phyloP scores from a whole-genome alignment of 371 early-diverging fungal genomes.

The Fennellomyces sp. region DNA sequence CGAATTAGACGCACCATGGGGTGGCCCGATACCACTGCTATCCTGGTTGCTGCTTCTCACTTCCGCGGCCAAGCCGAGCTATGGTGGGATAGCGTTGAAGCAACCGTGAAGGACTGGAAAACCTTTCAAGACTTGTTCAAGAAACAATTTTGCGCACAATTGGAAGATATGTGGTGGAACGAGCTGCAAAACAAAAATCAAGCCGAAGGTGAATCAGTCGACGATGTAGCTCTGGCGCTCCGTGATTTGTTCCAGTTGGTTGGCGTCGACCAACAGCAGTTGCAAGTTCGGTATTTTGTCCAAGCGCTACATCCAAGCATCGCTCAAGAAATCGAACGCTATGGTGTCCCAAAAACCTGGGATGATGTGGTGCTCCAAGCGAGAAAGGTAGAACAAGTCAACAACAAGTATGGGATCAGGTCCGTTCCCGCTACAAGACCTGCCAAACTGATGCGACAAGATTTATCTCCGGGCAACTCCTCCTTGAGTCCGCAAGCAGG shows the following conservation, averaged over 20 bases:
- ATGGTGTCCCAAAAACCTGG: background rate
- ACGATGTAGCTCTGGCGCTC: constrained; percentile 1
- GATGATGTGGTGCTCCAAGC: background rate
- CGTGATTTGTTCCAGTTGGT: background rate
- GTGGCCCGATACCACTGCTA: background rate
- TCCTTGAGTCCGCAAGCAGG: too few relatives aligned
- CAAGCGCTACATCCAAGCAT: background rate
- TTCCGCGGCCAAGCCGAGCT: background rate
- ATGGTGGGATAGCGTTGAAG: constrained; percentile 3
- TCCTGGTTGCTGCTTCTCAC: constrained; percentile 2
- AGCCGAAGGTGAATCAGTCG: background rate
- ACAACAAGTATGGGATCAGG: constrained; percentile 3
- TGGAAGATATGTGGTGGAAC: constrained; percentile 4
- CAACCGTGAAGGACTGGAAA: background rate
- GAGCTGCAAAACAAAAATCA: background rate
- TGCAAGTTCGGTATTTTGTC: background rate
- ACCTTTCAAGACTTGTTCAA: background rate
- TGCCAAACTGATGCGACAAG: too few relatives aligned
- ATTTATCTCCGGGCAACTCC: too few relatives aligned
- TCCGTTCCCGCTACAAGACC: too few relatives aligned
- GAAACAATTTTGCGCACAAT: background rate
- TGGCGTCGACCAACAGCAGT: background rate
- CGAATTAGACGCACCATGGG: background rate
- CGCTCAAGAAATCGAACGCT: background rate
- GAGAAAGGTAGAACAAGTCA: background rate